Evolutionary conservation across 225 moss, liverwort and hornwort genomes (phyloP).

Genomic region (Thuidium tamariscinum): DNA sequence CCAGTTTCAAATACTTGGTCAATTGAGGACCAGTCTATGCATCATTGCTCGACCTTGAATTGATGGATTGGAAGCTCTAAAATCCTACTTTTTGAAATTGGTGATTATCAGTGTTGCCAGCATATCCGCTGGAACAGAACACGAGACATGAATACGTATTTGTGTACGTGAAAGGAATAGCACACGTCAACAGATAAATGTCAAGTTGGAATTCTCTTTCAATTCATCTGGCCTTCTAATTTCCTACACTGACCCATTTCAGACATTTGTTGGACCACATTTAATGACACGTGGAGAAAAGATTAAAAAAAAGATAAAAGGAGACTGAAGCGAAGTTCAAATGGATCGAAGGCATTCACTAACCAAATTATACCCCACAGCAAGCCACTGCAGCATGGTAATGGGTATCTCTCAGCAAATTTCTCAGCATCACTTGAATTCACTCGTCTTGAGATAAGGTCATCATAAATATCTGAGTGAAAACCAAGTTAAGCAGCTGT

Average conservation of each 20-base stretch:
- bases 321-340: background rate
- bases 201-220: background rate
- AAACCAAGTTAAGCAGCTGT: background rate
- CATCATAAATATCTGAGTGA: constrained; percentile 83
- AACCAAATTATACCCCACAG: constrained; percentile 94
- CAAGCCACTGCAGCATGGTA: constrained; percentile 79
- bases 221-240: background rate
- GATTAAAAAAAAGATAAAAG: background rate
- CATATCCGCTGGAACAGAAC: background rate
- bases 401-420: constrained; percentile 79
- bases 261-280: background rate
- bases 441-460: constrained; percentile 89
- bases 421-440: constrained; percentile 95
- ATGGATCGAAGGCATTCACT: background rate
- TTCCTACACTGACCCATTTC: background rate
- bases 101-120: background rate
- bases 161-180: background rate
- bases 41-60: background rate
- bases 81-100: background rate
- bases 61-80: background rate
- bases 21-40: background rate
- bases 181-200: background rate
- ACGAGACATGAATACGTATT: background rate
- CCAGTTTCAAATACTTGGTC: background rate
- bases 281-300: background rate